These are phyloP conservation scores for Ceratobasidium sp. DNA, from an alignment of 1,284 basidiomycete genomes.

Conservation along the genomic window DNA sequence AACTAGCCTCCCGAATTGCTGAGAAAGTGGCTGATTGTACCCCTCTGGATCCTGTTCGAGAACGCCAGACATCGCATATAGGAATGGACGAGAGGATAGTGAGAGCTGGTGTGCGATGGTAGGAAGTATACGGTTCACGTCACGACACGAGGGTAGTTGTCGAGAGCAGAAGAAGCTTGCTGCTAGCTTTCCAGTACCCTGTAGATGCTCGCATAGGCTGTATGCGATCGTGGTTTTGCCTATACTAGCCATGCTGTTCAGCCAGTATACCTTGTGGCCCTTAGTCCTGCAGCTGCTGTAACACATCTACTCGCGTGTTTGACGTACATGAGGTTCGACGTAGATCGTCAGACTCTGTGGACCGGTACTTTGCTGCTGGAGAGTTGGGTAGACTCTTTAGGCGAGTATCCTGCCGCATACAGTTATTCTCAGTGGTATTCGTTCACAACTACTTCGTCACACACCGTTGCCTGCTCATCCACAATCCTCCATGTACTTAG, in stretches of 20 bases:
- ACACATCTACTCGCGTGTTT: background rate
- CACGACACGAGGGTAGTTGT: background rate
- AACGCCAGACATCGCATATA: background rate
- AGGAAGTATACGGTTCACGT: conserved; percentile 15
- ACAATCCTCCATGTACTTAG: conserved; percentile 1
- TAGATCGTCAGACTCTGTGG: background rate
- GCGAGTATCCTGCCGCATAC: background rate
- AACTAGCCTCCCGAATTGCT: background rate
- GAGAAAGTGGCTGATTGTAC: background rate
- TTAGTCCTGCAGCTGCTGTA: background rate
- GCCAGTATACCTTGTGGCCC: conserved; percentile 8
- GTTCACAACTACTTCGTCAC: background rate
- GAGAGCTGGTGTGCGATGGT: conserved; percentile 3
- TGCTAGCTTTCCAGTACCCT: background rate
- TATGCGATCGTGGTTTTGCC: conserved; percentile 17
- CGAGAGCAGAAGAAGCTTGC: conserved; percentile 30
- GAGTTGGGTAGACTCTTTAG: background rate
- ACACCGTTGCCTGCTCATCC: background rate
- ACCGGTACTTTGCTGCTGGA: background rate
- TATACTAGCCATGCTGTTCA: conserved; percentile 37
- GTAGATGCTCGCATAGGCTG: background rate
- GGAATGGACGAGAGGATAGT: background rate
- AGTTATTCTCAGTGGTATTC: background rate
- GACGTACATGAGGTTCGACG: background rate
- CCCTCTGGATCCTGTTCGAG: background rate